These are phyloP conservation scores for Pichia terricola DNA, from an alignment of 1,139 yeast genomes.

Conservation along the genomic window DNA sequence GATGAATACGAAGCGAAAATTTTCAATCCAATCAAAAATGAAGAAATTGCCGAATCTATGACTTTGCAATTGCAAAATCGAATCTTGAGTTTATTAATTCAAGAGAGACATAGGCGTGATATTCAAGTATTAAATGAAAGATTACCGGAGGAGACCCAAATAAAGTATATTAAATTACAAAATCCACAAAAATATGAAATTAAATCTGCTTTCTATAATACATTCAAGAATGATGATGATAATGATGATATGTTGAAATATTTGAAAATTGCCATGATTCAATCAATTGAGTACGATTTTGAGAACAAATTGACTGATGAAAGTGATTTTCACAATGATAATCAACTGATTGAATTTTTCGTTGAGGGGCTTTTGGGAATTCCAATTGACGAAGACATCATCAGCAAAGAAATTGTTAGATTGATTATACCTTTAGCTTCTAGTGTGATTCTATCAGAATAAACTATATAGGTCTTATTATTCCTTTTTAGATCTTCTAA, in stretches of 20 bases:
- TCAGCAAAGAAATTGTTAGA: slow-evolving; percentile 19
- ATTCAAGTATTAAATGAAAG: slow-evolving; percentile 19
- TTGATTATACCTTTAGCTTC: slow-evolving; percentile 27
- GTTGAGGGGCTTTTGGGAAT: slow-evolving; percentile 19
- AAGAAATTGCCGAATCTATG: slow-evolving; percentile 17
- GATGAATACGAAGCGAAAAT: slow-evolving; percentile 17
- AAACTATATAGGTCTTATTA: not conserved
- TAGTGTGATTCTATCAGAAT: slow-evolving; percentile 17
- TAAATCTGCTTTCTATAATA: slow-evolving; percentile 23
- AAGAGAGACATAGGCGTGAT: slow-evolving; percentile 28
- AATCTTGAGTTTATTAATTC: slow-evolving; percentile 21
- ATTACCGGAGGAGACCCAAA: slow-evolving; percentile 10
- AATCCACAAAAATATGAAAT: slow-evolving; percentile 24
- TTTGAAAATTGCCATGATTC: slow-evolving; percentile 24
- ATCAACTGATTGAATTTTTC: slow-evolving; percentile 18
- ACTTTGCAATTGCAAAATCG: slow-evolving; percentile 25
- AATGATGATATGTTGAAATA: slow-evolving; percentile 19
- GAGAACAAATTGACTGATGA: slow-evolving; percentile 20
- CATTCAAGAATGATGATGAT: slow-evolving; percentile 14
- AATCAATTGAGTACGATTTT: slow-evolving; percentile 26
- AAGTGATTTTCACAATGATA: slow-evolving; percentile 19
- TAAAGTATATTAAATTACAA: slow-evolving; percentile 15
- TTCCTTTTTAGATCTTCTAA: slow-evolving; percentile 1
- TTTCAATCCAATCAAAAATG: slow-evolving; percentile 17
- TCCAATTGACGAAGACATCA: slow-evolving; percentile 13